Conservation (phyloP, 176 grass and related monocot species). For the Avena atlantica region DNA sequence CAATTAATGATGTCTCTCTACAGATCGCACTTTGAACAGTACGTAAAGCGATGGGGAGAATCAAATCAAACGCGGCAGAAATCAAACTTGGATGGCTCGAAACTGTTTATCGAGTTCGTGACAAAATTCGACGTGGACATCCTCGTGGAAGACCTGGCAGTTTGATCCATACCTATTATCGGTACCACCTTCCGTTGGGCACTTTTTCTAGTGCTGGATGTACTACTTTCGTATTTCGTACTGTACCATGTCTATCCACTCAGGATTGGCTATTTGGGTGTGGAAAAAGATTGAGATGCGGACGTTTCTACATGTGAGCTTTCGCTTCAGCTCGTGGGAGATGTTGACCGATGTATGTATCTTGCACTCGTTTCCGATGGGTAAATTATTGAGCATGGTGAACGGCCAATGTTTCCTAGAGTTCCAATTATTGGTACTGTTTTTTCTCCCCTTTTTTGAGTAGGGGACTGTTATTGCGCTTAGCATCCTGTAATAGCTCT, state of each 20-base stretch:
- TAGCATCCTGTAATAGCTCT: too few relatives aligned
- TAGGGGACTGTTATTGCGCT: too few relatives aligned
- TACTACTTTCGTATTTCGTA: neutral
- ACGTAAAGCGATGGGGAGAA: constrained; percentile 3
- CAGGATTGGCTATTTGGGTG: neutral
- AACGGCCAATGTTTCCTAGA: neutral
- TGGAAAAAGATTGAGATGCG: neutral
- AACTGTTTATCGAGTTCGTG: constrained; percentile 10
- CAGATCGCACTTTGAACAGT: constrained; percentile 15
- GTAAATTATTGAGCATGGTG: neutral
- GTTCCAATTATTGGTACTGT: too few relatives aligned
- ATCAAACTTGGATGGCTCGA: constrained; percentile 34
- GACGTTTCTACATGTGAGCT: neutral
- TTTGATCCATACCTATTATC: constrained; percentile 7
- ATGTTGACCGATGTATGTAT: neutral
- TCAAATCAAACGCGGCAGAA: neutral
- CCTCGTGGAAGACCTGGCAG: constrained; percentile 2
- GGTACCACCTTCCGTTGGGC: neutral
- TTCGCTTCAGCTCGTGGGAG: neutral
- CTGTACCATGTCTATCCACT: constrained; percentile 40
- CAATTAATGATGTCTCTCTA: neutral
- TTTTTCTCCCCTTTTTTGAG: too few relatives aligned
- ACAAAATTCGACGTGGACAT: constrained; percentile 4
- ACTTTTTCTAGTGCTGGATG: neutral
- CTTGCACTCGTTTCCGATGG: neutral